phyloP scores from a whole-genome alignment of 805 yeast species.

The Ogataea paraovalis region DNA sequence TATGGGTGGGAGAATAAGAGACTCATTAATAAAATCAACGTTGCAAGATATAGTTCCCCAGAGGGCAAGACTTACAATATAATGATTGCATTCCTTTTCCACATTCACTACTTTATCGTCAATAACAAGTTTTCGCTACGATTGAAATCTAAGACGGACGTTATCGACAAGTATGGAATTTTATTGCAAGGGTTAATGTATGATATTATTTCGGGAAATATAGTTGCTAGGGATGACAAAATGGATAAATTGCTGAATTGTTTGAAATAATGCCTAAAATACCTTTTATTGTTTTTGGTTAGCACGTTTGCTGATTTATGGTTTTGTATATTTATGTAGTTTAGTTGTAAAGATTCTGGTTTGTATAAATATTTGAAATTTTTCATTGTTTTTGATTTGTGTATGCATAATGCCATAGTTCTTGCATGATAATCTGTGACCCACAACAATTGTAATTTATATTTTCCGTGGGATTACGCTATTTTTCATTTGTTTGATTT shows the following conservation, averaged over 20 bases:
- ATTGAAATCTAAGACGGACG: conserved; percentile 17
- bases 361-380: no score
- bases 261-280: no score
- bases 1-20: conserved; percentile 28
- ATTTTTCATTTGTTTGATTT: no score
- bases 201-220: conserved; percentile 16
- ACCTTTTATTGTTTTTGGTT: no score
- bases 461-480: no score
- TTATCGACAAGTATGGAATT: conserved; percentile 25
- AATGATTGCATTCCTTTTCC: conserved; percentile 24
- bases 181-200: conserved; percentile 29
- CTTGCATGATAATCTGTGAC: no score
- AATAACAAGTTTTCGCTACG: conserved; percentile 21
- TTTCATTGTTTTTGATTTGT: no score
- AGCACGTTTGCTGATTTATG: neutral
- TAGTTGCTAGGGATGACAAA: conserved; percentile 11
- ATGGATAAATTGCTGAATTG: conserved; percentile 9
- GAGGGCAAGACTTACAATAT: conserved; percentile 23
- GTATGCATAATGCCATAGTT: no score
- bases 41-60: conserved; percentile 18
- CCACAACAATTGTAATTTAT: no score
- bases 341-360: neutral
- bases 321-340: neutral
- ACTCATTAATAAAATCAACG: conserved; percentile 22
- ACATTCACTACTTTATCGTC: conserved; percentile 26